Evolutionary conservation across 768 basidiomycete species (phyloP).

Genomic region (Suillus occidentalis): DNA sequence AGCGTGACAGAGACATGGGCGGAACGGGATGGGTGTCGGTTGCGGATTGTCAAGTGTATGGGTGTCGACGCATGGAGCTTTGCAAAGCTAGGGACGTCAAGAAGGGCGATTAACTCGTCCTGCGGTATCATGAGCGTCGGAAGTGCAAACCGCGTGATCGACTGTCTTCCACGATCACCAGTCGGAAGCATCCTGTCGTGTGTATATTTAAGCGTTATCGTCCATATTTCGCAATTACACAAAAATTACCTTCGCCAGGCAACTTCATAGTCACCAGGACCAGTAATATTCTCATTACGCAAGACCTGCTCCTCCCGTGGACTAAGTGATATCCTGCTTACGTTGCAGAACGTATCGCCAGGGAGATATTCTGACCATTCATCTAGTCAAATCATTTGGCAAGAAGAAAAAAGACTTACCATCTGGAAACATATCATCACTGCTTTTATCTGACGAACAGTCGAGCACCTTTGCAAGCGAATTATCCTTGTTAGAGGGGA

Average conservation of each 20-base stretch:
- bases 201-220: neutral
- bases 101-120: constrained; percentile 64
- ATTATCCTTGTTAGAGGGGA: constrained; percentile 36
- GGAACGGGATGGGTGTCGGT: constrained; percentile 59
- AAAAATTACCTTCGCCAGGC: constrained; percentile 61
- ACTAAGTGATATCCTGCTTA: constrained; percentile 52
- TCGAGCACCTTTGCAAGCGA: constrained; percentile 48
- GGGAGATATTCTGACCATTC: constrained; percentile 51
- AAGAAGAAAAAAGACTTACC: constrained; percentile 31
- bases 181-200: constrained; percentile 44
- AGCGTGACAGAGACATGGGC: constrained; percentile 72
- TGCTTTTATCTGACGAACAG: constrained; percentile 49
- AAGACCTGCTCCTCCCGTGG: constrained; percentile 38
- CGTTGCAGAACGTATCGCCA: constrained; percentile 63
- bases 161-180: constrained; percentile 43
- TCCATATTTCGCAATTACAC: neutral
- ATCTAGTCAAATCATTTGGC: neutral
- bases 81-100: constrained; percentile 62
- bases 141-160: constrained; percentile 54
- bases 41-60: constrained; percentile 62
- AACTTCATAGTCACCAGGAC: constrained; percentile 60
- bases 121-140: constrained; percentile 61
- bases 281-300: constrained; percentile 36
- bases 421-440: constrained; percentile 46
- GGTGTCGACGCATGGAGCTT: constrained; percentile 61